Conservation (phyloP, 2,329 filamentous ascomycete genomes). For the Aspergillus persii region DNA sequence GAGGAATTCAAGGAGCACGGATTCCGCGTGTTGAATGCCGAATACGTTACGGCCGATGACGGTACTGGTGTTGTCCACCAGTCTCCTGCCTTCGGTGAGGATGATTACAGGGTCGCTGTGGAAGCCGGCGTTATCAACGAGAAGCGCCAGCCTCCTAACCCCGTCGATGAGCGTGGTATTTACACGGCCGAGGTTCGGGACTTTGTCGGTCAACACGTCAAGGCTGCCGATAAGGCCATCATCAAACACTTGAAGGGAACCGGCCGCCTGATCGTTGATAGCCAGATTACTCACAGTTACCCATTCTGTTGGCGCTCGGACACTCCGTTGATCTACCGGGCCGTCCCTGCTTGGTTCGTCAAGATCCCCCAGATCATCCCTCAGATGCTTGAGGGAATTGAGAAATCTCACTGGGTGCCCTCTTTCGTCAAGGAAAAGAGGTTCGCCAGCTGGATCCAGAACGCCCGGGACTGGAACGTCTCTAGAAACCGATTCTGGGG, state of each 20-base stretch:
- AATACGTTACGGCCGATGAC: slow-evolving; percentile 83
- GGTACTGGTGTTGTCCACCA: slow-evolving; percentile 95
- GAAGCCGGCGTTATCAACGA: slow-evolving; percentile 75
- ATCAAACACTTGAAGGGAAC: slow-evolving; percentile 80
- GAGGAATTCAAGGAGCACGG: slow-evolving; percentile 82
- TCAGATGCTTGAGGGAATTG: slow-evolving; percentile 85
- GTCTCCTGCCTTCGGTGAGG: slow-evolving; percentile 89
- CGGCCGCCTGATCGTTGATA: slow-evolving; percentile 77
- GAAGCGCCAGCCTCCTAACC: slow-evolving; percentile 77
- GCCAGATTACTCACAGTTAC: slow-evolving; percentile 86
- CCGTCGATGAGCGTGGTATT: slow-evolving; percentile 78
- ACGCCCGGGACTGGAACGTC: slow-evolving; percentile 93
- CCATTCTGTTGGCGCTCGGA: slow-evolving; percentile 95
- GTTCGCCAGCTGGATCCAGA: slow-evolving; percentile 87
- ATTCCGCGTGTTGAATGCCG: slow-evolving; percentile 78
- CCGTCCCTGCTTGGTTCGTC: slow-evolving; percentile 93
- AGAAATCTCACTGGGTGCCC: slow-evolving; percentile 88
- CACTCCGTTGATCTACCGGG: slow-evolving; percentile 87
- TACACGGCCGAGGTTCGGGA: slow-evolving; percentile 76
- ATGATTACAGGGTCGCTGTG: slow-evolving; percentile 84
- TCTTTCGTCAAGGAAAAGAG: slow-evolving; percentile 86
- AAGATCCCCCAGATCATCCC: slow-evolving; percentile 80
- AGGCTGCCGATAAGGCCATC: slow-evolving; percentile 87
- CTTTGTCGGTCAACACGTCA: slow-evolving; percentile 84
- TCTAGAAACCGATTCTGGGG: slow-evolving; percentile 95